Conservation (phyloP, 305 asterid species). For the Euphrasia arctica region DNA sequence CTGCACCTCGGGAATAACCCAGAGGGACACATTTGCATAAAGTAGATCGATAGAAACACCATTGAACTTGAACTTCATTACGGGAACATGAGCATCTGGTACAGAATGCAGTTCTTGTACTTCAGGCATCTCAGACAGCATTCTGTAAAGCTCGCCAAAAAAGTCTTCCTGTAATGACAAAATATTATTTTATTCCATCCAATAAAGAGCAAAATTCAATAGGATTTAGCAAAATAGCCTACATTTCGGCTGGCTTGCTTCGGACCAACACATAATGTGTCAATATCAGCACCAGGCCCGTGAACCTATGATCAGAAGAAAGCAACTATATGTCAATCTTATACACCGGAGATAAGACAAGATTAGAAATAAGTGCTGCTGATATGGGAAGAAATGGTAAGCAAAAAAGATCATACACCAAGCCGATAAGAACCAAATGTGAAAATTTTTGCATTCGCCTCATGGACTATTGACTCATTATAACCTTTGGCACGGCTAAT, state of each 20-base stretch:
- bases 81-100: constrained; percentile 94
- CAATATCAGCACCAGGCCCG: constrained; percentile 98
- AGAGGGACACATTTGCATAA: constrained; percentile 83
- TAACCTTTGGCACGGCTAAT: constrained; percentile 78
- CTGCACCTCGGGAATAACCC: constrained; percentile 93
- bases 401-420: constrained; percentile 55
- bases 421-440: constrained; percentile 93
- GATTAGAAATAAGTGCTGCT: constrained; percentile 1
- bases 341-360: constrained; percentile 13
- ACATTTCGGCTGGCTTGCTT: constrained; percentile 82
- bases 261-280: constrained; percentile 90
- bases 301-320: constrained; percentile 62
- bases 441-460: constrained; percentile 96
- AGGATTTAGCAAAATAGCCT: constrained; percentile 23
- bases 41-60: constrained; percentile 89
- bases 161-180: constrained; percentile 62
- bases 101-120: constrained; percentile 85
- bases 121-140: constrained; percentile 83
- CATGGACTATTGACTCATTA: constrained; percentile 70
- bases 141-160: constrained; percentile 77
- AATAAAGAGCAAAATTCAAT: constrained; percentile 17
- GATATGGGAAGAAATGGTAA: neutral
- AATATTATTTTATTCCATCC: constrained; percentile 24
- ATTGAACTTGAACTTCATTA: constrained; percentile 79
- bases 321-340: constrained; percentile 22